A percentile compares a stretch with the other conserved stretches of the same genome.
Evolutionary conservation across 192 early-diverging fungal genomes (phyloP).

Genomic region (Coemansia aciculifera): DNA sequence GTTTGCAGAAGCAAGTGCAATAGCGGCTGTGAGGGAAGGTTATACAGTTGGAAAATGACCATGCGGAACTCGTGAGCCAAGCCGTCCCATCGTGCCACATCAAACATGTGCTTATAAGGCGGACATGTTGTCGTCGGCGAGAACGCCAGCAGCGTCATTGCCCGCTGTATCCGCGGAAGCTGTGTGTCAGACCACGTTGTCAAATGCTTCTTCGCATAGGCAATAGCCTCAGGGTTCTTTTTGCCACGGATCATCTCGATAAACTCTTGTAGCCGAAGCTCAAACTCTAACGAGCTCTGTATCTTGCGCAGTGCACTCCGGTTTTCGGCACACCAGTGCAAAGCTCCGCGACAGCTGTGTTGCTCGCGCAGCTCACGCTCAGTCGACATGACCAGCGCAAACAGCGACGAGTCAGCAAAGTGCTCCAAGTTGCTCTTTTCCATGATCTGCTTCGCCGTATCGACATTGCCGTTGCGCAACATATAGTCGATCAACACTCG

Average conservation of each 20-base stretch:
- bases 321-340: conserved; percentile 96
- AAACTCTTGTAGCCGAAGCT: conserved; percentile 92
- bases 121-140: conserved; percentile 71
- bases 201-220: conserved; percentile 85
- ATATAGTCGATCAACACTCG: conserved; percentile 95
- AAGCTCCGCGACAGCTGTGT: conserved; percentile 81
- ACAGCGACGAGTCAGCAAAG: conserved; percentile 89
- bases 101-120: conserved; percentile 70
- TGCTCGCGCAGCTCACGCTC: conserved; percentile 71
- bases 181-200: conserved; percentile 74
- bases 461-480: conserved; percentile 79
- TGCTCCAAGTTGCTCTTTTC: conserved; percentile 47
- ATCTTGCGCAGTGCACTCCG: conserved; percentile 84
- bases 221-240: conserved; percentile 72
- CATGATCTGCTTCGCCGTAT: conserved; percentile 73
- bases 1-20: conserved; percentile 89
- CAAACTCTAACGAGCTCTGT: conserved; percentile 95
- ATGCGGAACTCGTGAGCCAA: conserved; percentile 79
- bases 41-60: conserved; percentile 87
- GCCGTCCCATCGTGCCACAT: conserved; percentile 68
- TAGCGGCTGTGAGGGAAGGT: conserved; percentile 82
- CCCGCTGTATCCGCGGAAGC: conserved; percentile 80
- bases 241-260: conserved; percentile 79
- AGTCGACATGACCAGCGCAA: conserved; percentile 76
- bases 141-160: conserved; percentile 89